Percentiles rank a stretch among this genome's conserved stretches.
Conservation (phyloP, 768 basidiomycete species). For the Termitomyces heimii region DNA sequence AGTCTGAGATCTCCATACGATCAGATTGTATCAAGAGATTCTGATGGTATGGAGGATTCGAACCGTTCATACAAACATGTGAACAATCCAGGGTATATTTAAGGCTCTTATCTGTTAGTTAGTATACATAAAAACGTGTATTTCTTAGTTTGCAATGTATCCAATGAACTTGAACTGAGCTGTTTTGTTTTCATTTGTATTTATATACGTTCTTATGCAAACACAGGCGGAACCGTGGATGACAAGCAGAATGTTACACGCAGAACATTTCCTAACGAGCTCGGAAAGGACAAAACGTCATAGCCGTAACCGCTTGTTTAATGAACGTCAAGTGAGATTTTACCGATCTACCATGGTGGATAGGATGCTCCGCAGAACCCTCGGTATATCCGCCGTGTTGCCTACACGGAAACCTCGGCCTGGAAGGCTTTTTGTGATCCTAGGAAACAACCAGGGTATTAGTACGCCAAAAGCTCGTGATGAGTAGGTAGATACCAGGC, state of each 20-base stretch:
- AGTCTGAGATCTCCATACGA: slow-evolving; percentile 14
- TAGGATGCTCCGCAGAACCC: slow-evolving; percentile 55
- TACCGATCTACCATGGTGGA: slow-evolving; percentile 47
- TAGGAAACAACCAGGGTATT: slow-evolving; percentile 14
- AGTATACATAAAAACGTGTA: neutral
- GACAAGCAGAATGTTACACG: neutral
- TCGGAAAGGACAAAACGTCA: neutral
- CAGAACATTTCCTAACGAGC: neutral
- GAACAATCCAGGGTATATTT: neutral
- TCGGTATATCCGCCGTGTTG: slow-evolving; percentile 61
- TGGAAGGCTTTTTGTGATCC: slow-evolving; percentile 59
- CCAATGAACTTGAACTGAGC: neutral
- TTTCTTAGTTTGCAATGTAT: neutral
- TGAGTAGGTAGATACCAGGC: slow-evolving; percentile 37
- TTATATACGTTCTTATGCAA: neutral
- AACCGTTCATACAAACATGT: neutral
- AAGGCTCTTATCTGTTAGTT: neutral
- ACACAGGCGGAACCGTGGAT: neutral
- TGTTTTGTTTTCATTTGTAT: neutral
- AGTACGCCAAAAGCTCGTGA: neutral
- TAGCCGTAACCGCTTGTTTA: too few species aligned
- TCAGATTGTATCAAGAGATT: slow-evolving; percentile 22
- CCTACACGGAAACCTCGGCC: slow-evolving; percentile 53
- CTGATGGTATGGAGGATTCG: slow-evolving; percentile 14
- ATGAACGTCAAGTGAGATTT: neutral